A percentile compares a stretch with the other conserved stretches of the same genome.
Evolutionary conservation across 176 grass and related monocot species (phyloP).

Genomic region (Alloteropsis semialata): DNA sequence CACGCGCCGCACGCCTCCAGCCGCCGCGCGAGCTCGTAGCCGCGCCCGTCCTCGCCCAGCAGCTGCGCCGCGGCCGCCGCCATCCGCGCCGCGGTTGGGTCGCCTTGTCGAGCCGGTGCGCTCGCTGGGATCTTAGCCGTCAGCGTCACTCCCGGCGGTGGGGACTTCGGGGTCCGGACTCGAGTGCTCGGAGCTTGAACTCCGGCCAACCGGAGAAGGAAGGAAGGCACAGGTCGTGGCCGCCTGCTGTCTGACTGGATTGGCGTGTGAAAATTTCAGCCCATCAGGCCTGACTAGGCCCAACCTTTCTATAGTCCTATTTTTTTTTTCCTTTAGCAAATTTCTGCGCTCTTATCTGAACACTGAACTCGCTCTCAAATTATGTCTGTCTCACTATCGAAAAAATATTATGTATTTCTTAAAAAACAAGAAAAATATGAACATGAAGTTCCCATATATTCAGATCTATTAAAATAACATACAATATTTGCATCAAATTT

Average conservation of each 20-base stretch:
- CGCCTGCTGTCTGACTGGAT: neutral
- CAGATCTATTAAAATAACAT: no score
- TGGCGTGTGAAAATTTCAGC: neutral
- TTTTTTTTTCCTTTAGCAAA: neutral
- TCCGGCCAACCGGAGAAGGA: neutral
- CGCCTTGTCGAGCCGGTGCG: neutral
- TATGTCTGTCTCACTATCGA: no score
- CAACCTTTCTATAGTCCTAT: neutral
- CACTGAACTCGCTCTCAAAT: neutral
- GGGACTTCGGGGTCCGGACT: neutral
- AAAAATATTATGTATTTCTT: no score
- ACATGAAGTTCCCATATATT: no score
- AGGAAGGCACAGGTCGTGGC: neutral
- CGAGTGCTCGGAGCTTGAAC: neutral
- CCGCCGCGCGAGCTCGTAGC: conserved; percentile 82
- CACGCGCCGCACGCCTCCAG: conserved; percentile 84
- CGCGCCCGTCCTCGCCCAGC: conserved; percentile 90
- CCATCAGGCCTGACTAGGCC: neutral
- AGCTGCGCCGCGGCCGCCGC: conserved; percentile 52
- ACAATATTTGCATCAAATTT: no score
- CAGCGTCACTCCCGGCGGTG: neutral
- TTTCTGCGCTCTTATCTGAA: neutral
- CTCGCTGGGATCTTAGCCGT: conserved; percentile 18
- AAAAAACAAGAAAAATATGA: no score
- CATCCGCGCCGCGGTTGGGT: neutral